Base-by-base conservation (phyloP, 2,329 filamentous ascomycete species). In the Alternaria infectoria region DNA sequence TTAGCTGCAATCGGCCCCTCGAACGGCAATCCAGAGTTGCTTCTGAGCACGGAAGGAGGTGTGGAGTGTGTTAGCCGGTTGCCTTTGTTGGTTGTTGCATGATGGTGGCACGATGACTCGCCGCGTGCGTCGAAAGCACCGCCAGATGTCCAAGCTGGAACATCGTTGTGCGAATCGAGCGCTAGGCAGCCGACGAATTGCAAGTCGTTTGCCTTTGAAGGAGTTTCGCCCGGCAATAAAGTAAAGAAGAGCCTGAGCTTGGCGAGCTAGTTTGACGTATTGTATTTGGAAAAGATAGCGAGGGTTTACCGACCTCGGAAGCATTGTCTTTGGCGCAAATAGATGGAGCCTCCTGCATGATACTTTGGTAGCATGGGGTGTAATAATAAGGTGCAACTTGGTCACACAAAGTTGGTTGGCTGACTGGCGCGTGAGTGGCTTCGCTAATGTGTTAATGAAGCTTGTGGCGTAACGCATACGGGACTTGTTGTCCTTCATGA, bases 21-120 rank as follows among this genome's bases (percentile, higher is more conserved):
- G 56, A 59, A 62, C 59, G 56, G 51, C 55, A 50, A 46, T 62
- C 17, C 67, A 57, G 44, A 64, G 54, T 26, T 47, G 54, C 59
- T 43, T 47, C 45, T 56, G 25, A 56, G 45, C 32, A 58, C 63
- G 64, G 62, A 36, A 26, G 28, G 51, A 45, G 46, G 32, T 51
- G 40, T 44, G 46, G 44, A 64, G 64, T 68, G 46, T 62, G 49
- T 52, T 28, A 61, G 66, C 52, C 45, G 57, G 60, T 55, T 49
- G 64, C 64, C 61, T 60, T 63, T 44, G 56, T 64, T 65, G 59
- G 61, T 62, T 69, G 66, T 68, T 71, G 70, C 68, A 71, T 71
- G 54, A 67, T 64, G 61, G 66, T 54, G 59, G 64, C 58, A 59
- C 45, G 68, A 61, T 62, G 65, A 69, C 59, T 59, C 25, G 57